These are phyloP conservation scores for Moricandia moricandioides DNA, from an alignment of 345 rosid genomes.

Conservation along the genomic window DNA sequence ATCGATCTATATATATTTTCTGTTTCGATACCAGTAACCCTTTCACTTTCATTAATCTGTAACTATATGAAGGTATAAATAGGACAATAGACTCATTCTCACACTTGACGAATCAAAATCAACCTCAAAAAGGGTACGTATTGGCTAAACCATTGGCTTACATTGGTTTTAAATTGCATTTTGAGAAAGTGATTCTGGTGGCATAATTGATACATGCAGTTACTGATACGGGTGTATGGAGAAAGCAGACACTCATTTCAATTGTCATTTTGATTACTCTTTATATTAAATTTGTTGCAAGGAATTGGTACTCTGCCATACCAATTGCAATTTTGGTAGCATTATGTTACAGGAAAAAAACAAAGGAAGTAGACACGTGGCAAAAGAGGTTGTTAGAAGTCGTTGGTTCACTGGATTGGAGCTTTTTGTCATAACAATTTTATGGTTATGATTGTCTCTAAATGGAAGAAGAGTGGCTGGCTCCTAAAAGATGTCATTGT, in stretches of 20 bases:
- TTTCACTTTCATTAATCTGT: neutral
- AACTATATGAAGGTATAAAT: conserved; percentile 69
- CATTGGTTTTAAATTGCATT: neutral
- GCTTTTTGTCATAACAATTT: too few relatives aligned
- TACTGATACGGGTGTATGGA: conserved; percentile 68
- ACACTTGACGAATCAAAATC: conserved; percentile 56
- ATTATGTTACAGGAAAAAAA: too few relatives aligned
- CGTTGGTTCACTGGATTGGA: too few relatives aligned
- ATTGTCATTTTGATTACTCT: conserved; percentile 54
- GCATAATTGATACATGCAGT: conserved; percentile 50
- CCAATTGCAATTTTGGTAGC: conserved; percentile 45
- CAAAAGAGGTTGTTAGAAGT: too few relatives aligned
- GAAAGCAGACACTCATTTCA: conserved; percentile 49
- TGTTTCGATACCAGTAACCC: neutral
- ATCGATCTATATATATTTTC: neutral
- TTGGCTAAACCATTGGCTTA: neutral
- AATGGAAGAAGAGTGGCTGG: too few relatives aligned
- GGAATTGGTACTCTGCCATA: conserved; percentile 48
- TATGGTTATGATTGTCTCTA: too few relatives aligned
- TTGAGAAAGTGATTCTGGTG: conserved; percentile 3
- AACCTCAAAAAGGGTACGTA: conserved; percentile 54
- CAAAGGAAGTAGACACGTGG: too few relatives aligned
- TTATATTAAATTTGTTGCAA: conserved; percentile 65
- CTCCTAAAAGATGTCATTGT: too few relatives aligned
- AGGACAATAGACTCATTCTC: conserved; percentile 79